Evolutionary conservation across 768 basidiomycete genomes (phyloP).

Genomic region (Russula emetica): DNA sequence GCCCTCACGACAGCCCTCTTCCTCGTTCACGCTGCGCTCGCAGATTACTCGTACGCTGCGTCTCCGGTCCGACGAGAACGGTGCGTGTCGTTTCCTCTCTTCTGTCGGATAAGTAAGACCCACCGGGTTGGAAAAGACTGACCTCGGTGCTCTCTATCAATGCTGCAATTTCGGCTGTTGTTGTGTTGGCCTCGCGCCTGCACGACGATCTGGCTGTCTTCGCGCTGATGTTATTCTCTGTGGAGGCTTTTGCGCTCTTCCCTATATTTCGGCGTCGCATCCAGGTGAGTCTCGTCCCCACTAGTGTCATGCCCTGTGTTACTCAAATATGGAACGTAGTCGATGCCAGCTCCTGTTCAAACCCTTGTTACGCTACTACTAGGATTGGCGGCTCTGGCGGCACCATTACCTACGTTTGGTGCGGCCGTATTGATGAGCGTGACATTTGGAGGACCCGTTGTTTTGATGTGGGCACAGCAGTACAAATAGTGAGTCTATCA

Average conservation of each 20-base stretch:
- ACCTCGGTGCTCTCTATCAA: constrained; percentile 85
- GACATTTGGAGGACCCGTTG: constrained; percentile 67
- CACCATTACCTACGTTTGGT: constrained; percentile 55
- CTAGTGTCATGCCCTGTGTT: constrained; percentile 15
- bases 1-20: constrained; percentile 90
- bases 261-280: constrained; percentile 72
- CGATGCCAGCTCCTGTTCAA: constrained; percentile 45
- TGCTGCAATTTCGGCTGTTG: constrained; percentile 87
- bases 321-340: constrained; percentile 36
- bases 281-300: constrained; percentile 45
- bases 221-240: constrained; percentile 78
- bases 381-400: constrained; percentile 50
- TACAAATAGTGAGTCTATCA: constrained; percentile 64
- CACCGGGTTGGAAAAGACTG: constrained; percentile 43
- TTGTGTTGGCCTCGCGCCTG: constrained; percentile 89
- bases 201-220: constrained; percentile 82
- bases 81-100: constrained; percentile 21
- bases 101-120: neutral
- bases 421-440: constrained; percentile 48
- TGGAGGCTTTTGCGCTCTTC: constrained; percentile 79
- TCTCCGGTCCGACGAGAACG: constrained; percentile 24
- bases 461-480: constrained; percentile 79
- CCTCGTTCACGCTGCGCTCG: constrained; percentile 74
- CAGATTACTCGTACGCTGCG: constrained; percentile 68
- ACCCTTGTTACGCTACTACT: constrained; percentile 55